phyloP scores from a whole-genome alignment of 768 basidiomycete species.

The Russula sp. region DNA sequence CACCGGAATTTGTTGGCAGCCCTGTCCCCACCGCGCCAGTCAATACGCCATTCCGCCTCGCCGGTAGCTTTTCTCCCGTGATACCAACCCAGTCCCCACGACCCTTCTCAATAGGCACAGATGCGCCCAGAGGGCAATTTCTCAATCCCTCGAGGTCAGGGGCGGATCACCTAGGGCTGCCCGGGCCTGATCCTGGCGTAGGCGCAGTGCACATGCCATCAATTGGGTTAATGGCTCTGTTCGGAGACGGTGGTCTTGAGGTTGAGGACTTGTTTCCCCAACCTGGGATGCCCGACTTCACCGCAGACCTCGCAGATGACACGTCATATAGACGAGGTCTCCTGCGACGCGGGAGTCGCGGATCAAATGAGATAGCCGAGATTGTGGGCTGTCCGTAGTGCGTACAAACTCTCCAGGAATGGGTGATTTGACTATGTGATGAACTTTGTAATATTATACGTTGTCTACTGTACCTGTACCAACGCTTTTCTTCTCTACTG shows the following conservation, averaged over 20 bases:
- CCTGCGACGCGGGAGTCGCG: neutral
- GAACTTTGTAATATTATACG: neutral
- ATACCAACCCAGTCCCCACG: neutral
- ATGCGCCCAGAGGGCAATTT: neutral
- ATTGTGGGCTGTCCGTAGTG: neutral
- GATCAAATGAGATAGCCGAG: slow-evolving; percentile 1
- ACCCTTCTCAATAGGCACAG: neutral
- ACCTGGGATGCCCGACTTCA: neutral
- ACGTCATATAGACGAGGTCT: neutral
- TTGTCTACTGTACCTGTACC: neutral
- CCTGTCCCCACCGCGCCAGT: neutral
- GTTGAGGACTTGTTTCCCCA: slow-evolving; percentile 1
- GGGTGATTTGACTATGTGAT: neutral
- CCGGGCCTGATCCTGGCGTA: neutral
- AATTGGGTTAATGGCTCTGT: slow-evolving; percentile 17
- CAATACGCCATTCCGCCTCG: neutral
- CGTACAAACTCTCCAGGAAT: neutral
- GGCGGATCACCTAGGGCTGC: neutral
- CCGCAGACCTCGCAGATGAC: neutral
- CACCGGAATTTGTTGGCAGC: slow-evolving; percentile 12
- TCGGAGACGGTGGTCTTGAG: slow-evolving; percentile 12
- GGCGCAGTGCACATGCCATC: slow-evolving; percentile 3
- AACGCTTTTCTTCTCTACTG: neutral
- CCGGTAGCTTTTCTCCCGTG: neutral
- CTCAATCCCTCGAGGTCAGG: neutral